These are phyloP conservation scores for Salix viminalis DNA, from an alignment of 345 rosid species.

Conservation along the genomic window DNA sequence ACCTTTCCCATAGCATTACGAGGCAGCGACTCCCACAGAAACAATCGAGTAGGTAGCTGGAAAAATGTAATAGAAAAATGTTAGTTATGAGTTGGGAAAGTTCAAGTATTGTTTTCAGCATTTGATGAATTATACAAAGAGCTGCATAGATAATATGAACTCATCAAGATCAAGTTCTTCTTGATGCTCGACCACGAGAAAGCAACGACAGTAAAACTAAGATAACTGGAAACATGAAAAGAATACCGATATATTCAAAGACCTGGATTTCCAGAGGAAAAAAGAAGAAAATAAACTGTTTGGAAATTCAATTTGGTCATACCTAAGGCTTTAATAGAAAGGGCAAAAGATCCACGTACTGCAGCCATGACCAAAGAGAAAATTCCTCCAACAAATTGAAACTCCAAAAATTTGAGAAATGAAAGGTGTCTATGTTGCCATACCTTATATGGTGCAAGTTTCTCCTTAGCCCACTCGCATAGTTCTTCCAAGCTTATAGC, in stretches of 20 bases:
- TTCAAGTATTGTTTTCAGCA: not conserved
- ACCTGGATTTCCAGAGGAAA: not conserved
- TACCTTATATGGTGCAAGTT: slow-evolving; percentile 99
- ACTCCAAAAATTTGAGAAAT: not conserved
- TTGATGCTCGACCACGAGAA: not conserved
- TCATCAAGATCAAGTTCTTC: not conserved
- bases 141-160: not conserved
- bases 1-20: slow-evolving; percentile 99
- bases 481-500: slow-evolving; percentile 74
- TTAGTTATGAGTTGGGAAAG: not conserved
- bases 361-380: not conserved
- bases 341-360: not conserved
- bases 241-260: not conserved
- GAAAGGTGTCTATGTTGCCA: not conserved
- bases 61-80: not conserved
- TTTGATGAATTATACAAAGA: not conserved
- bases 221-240: not conserved
- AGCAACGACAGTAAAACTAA: not conserved
- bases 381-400: not conserved
- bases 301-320: not conserved
- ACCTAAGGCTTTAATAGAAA: too few relatives aligned
- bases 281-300: not conserved
- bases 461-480: slow-evolving; percentile 77
- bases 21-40: slow-evolving; percentile 84
- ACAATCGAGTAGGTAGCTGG: slow-evolving; percentile 79